Percentiles rank a stretch among this genome's conserved stretches.
Evolutionary conservation across 345 rosid species (phyloP).

Genomic region (Eutrema heterophyllum): DNA sequence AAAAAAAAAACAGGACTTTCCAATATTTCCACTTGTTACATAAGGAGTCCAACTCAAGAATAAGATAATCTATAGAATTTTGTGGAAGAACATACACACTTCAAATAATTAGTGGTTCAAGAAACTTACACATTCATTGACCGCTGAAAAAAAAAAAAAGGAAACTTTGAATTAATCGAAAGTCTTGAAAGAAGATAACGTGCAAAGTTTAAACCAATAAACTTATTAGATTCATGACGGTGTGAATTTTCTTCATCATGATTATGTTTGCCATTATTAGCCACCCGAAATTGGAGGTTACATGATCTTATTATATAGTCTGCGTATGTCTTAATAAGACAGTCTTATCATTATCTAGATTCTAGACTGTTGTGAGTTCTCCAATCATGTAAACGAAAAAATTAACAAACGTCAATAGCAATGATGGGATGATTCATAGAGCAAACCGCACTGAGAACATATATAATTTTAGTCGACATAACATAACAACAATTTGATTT

Average conservation of each 20-base stretch:
- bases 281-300: background rate
- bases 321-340: background rate
- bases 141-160: background rate
- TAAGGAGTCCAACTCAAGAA: background rate
- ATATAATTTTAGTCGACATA: background rate
- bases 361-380: background rate
- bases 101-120: slow-evolving; percentile 7
- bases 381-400: slow-evolving; percentile 10
- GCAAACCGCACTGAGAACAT: slow-evolving; percentile 14
- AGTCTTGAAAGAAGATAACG: background rate
- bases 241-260: background rate
- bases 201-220: slow-evolving; percentile 3
- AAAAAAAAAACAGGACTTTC: background rate
- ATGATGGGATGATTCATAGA: slow-evolving; percentile 11
- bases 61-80: background rate
- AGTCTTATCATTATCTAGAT: background rate
- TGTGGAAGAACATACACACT: background rate
- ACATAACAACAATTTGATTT: slow-evolving; percentile 1
- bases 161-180: background rate
- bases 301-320: background rate
- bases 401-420: slow-evolving; percentile 9
- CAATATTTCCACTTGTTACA: background rate
- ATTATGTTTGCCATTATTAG: background rate
- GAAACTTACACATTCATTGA: background rate
- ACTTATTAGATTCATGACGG: background rate